phyloP scores from a whole-genome alignment of 2,329 filamentous ascomycete species.

The Alternaria brassicicola region DNA sequence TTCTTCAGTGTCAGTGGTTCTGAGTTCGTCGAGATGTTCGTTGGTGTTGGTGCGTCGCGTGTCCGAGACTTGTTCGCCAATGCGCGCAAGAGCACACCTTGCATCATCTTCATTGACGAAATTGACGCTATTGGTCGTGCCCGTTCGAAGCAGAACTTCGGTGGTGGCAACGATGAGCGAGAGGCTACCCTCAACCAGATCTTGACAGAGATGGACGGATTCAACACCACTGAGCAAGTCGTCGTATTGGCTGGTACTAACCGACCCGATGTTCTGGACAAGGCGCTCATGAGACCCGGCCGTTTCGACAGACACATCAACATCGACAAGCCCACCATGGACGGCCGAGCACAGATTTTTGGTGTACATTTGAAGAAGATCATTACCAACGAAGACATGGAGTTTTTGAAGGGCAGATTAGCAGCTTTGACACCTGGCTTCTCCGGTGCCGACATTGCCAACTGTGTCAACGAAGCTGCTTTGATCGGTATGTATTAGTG shows the following conservation, averaged over 20 bases:
- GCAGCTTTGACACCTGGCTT: slow-evolving; percentile 94
- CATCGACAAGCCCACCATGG: slow-evolving; percentile 96
- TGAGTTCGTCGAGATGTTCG: slow-evolving; percentile 99
- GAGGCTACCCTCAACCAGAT: slow-evolving; percentile 98
- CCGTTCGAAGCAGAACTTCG: slow-evolving; percentile 79
- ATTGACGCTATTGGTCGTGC: slow-evolving; percentile 97
- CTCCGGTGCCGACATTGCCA: slow-evolving; percentile 96
- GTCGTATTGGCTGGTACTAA: slow-evolving; percentile 98
- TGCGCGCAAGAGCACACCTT: slow-evolving; percentile 93
- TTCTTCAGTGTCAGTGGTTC: slow-evolving; percentile 99
- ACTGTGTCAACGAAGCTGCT: slow-evolving; percentile 97
- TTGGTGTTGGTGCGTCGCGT: slow-evolving; percentile 94
- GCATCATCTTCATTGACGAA: slow-evolving; percentile 99
- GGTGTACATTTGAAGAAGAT: slow-evolving; percentile 93
- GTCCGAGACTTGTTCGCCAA: slow-evolving; percentile 94
- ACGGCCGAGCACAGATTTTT: slow-evolving; percentile 95
- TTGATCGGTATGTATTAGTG: slow-evolving; percentile 76
- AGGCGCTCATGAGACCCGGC: slow-evolving; percentile 93
- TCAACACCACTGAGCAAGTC: slow-evolving; percentile 95
- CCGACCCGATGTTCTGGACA: slow-evolving; percentile 90
- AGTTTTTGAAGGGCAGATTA: slow-evolving; percentile 85
- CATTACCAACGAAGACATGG: slow-evolving; percentile 86
- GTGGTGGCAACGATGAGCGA: slow-evolving; percentile 94
- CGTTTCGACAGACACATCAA: slow-evolving; percentile 96
- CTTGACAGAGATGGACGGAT: slow-evolving; percentile 98